Conservation (phyloP, 2,329 filamentous ascomycete species). For the Aspergillus pseudoviridinutans region DNA sequence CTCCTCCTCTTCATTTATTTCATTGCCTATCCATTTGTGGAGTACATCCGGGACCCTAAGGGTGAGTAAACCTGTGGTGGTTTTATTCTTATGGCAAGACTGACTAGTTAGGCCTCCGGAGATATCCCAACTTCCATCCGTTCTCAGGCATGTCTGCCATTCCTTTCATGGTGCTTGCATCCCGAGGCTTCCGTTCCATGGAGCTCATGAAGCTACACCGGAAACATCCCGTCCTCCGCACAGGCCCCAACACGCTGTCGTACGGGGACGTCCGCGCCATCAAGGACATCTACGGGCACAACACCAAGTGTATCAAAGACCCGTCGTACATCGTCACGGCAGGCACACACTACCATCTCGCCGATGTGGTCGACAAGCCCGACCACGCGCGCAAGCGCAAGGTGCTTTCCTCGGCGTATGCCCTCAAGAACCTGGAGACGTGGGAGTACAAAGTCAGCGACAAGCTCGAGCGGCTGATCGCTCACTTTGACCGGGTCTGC, state of each 20-base stretch:
- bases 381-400: constrained; percentile 52
- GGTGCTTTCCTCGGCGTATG: constrained; percentile 50
- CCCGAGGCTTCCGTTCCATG: constrained; percentile 42
- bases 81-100: no score
- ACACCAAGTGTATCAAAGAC: constrained; percentile 50
- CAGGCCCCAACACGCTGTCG: constrained; percentile 45
- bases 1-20: constrained; percentile 23
- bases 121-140: constrained; percentile 43
- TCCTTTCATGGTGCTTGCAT: constrained; percentile 46
- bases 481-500: constrained; percentile 42
- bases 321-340: constrained; percentile 44
- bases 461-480: constrained; percentile 45
- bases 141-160: constrained; percentile 46
- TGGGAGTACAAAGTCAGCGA: constrained; percentile 56
- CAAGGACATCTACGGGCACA: constrained; percentile 52
- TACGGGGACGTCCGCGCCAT: constrained; percentile 42
- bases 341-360: constrained; percentile 50
- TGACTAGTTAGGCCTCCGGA: constrained; percentile 37
- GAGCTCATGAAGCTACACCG: constrained; percentile 45
- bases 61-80: constrained; percentile 11
- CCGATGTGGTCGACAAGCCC: constrained; percentile 50
- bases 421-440: constrained; percentile 51
- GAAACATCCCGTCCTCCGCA: constrained; percentile 44
- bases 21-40: constrained; percentile 19
- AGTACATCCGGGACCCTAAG: constrained; percentile 27